Conservation (phyloP, 2,329 filamentous ascomycete species). For the Colletotrichum cuscutae region DNA sequence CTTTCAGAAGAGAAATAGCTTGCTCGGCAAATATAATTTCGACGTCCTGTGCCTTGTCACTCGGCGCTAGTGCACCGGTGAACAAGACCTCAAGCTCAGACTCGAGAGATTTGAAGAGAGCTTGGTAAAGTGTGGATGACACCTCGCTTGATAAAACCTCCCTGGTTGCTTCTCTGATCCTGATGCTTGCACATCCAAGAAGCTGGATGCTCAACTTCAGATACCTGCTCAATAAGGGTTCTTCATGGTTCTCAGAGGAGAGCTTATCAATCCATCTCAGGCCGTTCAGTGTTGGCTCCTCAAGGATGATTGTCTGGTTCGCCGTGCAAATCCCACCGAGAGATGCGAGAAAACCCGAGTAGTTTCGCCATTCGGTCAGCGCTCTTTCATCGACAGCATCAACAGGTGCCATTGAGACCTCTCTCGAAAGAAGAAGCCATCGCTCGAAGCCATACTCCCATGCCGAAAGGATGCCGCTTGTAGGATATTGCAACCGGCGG, state of each 20-base stretch:
- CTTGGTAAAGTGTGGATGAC: conserved; percentile 68
- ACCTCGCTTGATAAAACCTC: conserved; percentile 75
- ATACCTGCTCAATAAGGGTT: conserved; percentile 69
- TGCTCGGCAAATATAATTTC: conserved; percentile 76
- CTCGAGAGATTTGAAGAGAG: conserved; percentile 73
- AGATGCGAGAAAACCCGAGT: conserved; percentile 75
- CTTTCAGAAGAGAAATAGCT: conserved; percentile 70
- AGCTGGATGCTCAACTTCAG: conserved; percentile 73
- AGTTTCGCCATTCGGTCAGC: conserved; percentile 74
- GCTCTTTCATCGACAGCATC: conserved; percentile 65
- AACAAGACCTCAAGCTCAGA: conserved; percentile 72
- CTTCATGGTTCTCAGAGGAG: conserved; percentile 68
- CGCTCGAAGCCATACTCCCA: conserved; percentile 74
- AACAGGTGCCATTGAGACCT: conserved; percentile 64
- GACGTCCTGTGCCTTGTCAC: conserved; percentile 64
- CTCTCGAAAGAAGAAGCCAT: conserved; percentile 72
- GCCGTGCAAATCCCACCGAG: conserved; percentile 74
- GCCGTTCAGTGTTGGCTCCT: conserved; percentile 66
- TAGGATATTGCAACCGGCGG: conserved; percentile 69
- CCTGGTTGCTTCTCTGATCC: conserved; percentile 73
- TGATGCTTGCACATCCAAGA: conserved; percentile 71
- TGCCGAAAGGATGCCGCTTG: conserved; percentile 72
- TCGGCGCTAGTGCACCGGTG: conserved; percentile 62
- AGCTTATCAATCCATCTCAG: conserved; percentile 73
- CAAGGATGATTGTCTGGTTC: conserved; percentile 64